phyloP scores from a whole-genome alignment of 148 eudicot species.

The Nepenthes gracilis region DNA sequence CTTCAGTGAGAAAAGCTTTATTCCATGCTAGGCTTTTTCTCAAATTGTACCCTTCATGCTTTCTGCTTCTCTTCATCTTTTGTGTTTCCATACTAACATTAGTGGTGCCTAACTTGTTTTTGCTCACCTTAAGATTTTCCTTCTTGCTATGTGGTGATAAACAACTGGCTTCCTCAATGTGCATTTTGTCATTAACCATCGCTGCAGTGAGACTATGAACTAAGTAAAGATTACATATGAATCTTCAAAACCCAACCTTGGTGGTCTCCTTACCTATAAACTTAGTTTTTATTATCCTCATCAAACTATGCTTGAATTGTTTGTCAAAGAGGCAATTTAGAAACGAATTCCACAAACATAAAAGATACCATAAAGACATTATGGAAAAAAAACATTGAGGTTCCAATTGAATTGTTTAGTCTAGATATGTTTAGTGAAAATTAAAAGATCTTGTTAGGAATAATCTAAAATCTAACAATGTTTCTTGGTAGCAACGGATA shows the following conservation, averaged over 20 bases:
- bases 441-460: neutral
- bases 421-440: neutral
- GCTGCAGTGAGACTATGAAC: conserved; percentile 19
- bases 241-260: neutral
- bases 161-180: conserved; percentile 12
- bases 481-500: no score
- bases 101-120: conserved; percentile 28
- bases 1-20: conserved; percentile 85
- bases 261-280: no score
- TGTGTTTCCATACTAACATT: conserved; percentile 52
- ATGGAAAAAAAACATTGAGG: neutral
- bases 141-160: conserved; percentile 35
- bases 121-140: conserved; percentile 40
- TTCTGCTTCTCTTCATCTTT: conserved; percentile 73
- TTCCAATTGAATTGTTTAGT: neutral
- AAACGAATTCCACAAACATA: no score
- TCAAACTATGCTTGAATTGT: no score
- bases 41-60: conserved; percentile 55
- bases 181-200: conserved; percentile 9
- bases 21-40: conserved; percentile 98
- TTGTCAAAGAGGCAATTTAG: no score
- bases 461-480: neutral
- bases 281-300: no score
- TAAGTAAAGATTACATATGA: neutral
- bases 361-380: neutral